phyloP scores from a whole-genome alignment of 2,329 filamentous ascomycete species.

The Metarhizium brunneum region DNA sequence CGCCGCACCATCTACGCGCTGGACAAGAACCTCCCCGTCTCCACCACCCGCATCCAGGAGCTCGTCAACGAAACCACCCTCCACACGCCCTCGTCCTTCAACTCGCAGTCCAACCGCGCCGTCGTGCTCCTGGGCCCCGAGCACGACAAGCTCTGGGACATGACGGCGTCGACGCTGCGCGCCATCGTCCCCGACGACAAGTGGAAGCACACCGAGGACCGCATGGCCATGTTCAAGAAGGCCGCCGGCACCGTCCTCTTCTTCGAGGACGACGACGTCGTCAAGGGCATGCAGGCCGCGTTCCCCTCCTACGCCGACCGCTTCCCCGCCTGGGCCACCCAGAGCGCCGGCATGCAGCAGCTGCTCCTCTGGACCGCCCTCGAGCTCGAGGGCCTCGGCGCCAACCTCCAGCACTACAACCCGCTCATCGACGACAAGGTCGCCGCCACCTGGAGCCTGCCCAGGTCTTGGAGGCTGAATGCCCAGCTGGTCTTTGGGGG shows the following conservation, averaged over 20 bases:
- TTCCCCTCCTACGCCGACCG: constrained; percentile 68
- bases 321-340: constrained; percentile 68
- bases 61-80: constrained; percentile 56
- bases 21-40: constrained; percentile 47
- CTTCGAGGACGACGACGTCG: constrained; percentile 66
- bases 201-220: constrained; percentile 43
- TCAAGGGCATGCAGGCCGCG: constrained; percentile 57
- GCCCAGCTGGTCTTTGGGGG: constrained; percentile 81
- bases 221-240: constrained; percentile 50
- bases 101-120: constrained; percentile 73
- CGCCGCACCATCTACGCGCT: constrained; percentile 64
- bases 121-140: constrained; percentile 73
- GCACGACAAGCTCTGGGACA: constrained; percentile 83
- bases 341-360: constrained; percentile 73
- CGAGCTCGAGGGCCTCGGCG: constrained; percentile 74
- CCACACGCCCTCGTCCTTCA: constrained; percentile 74
- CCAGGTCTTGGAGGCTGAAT: constrained; percentile 64
- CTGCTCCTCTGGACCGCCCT: constrained; percentile 72
- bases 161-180: constrained; percentile 42
- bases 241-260: constrained; percentile 80
- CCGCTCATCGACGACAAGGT: constrained; percentile 72
- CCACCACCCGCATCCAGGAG: constrained; percentile 48
- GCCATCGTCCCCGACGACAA: constrained; percentile 54
- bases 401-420: constrained; percentile 92
- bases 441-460: constrained; percentile 58